Percentiles rank a stretch among this genome's conserved stretches.
Conservation (phyloP, 2,329 filamentous ascomycete genomes). For the Sporothrix mexicana region DNA sequence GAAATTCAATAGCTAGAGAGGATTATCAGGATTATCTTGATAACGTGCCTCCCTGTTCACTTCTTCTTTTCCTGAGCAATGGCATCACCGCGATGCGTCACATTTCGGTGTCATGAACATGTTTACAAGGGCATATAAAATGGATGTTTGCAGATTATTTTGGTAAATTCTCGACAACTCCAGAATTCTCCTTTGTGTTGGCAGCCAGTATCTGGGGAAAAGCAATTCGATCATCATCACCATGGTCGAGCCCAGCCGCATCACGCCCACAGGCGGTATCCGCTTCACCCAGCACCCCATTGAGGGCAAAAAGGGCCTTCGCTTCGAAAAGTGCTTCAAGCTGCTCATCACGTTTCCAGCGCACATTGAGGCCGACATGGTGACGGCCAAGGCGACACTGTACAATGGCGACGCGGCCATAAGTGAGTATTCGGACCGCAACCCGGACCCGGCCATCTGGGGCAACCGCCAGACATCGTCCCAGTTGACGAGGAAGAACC, state of each 20-base stretch:
- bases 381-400: slow-evolving; percentile 7
- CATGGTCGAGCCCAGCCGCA: background rate
- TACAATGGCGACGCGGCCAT: background rate
- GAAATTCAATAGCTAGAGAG: too few relatives aligned
- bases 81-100: background rate
- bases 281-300: background rate
- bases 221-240: background rate
- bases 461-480: background rate
- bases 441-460: background rate
- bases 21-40: background rate
- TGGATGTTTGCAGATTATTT: background rate
- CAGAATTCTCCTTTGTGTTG: background rate
- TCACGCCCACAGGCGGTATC: slow-evolving; percentile 12
- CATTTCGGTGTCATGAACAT: background rate
- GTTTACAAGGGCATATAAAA: background rate
- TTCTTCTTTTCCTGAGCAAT: background rate
- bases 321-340: background rate
- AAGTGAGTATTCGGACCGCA: background rate
- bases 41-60: background rate
- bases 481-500: background rate
- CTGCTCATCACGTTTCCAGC: background rate
- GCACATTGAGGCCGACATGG: slow-evolving; percentile 20
- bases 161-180: background rate
- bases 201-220: background rate
- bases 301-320: slow-evolving; percentile 3